Evolutionary conservation across 2,329 filamentous ascomycete genomes (phyloP), one percentile per base, ranked within the genome.

Genomic region (Monosporascus sp.): DNA sequence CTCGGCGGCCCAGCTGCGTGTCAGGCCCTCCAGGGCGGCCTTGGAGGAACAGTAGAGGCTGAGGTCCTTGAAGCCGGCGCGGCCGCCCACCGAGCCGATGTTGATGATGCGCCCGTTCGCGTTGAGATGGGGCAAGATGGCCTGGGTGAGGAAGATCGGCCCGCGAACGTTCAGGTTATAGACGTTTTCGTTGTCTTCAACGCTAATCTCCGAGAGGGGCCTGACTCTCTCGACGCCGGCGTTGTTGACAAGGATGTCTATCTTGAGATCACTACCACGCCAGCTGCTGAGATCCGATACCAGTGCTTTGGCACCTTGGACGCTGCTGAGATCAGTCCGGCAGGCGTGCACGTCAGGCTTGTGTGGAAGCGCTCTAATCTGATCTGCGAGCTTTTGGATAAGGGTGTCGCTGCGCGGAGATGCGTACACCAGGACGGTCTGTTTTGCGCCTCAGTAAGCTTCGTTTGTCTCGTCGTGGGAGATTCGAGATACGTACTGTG

Each of bases 341-440:
- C 59, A 51, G 15, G 53, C 31, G 35, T 58, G 52, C 11, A 55
- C 55, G 8, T 45, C 54, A 25, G 65, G 62, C 15, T 55, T 53
- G 48, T 66, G 60, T 5, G 63, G 61, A 8, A 87, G 69, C 0
- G 79, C 76, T 57, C 79, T 72, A 59, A 87, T 83, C 58, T 83
- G 84, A 49, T 73, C 74, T 56, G 80, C 74, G 24, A 87, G 68
- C 61, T 85, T 80, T 55, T 81, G 75, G 9, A 84, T 67, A 57
- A 80, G 85, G 3, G 80, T 68, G 0, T 80, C 79, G n/a, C 84
- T 84, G 9, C 82, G 71, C 24, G 84, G 77, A 1, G 84, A 84
- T 55, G 86, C 78, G 62, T 87, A 87, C 1, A 83, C 83, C 22
- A 88, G 66, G 9, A 83, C 77, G 5, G 41, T 24, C 41, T 44